Base-by-base conservation (phyloP, 1,284 basidiomycete species). In the Pseudozyma hubeiensis region DNA sequence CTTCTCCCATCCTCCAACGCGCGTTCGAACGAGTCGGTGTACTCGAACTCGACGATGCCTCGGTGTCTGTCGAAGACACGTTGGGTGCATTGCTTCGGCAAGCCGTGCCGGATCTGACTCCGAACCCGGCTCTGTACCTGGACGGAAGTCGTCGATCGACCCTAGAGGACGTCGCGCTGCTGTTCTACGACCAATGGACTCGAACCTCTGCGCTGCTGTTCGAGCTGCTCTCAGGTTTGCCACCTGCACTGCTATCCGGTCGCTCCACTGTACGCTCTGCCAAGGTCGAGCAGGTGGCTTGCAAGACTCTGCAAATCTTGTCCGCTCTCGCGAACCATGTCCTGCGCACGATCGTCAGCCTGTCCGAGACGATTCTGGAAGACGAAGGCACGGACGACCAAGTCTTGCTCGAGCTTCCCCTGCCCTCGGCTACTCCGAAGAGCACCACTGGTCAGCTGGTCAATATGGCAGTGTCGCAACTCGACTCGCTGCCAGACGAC, bases 261-360 rank as follows among this genome's bases (percentile, higher is more conserved):
- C 16, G 35, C 1, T 10, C 44, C 7, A 13, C 14, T 14, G 24
- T 24, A 13, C 39, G 39, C 16, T n/a, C 43, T 9, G 40, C 39
- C 2, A 40, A 52, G 24, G 44, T 29, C 24, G 70, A 73, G n/a
- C 41, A 41, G 2, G 6, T 67, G 16, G 61, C 57, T 5, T 58
- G 64, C 37, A 68, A 69, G 40, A 19, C 45, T 13, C 40, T 74
- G 29, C 53, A 46, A 17, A 65, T 75, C 35, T 35, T 66, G 11
- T 63, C 58, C 7, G 72, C 72, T 10, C 64, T 75, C 0, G 60
- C 60, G n/a, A 75, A 75, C 40, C 67, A 70, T 35, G 45, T 70
- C 33, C 7, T 75, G 16, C 62, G 60, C 17, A 61, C 60, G 6
- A 43, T 66, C 5, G 7, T 70, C 17, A 51, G n/a, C 33, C 39